phyloP scores from a whole-genome alignment of 176 grass and related monocot genomes.

The Oryza coarctata region DNA sequence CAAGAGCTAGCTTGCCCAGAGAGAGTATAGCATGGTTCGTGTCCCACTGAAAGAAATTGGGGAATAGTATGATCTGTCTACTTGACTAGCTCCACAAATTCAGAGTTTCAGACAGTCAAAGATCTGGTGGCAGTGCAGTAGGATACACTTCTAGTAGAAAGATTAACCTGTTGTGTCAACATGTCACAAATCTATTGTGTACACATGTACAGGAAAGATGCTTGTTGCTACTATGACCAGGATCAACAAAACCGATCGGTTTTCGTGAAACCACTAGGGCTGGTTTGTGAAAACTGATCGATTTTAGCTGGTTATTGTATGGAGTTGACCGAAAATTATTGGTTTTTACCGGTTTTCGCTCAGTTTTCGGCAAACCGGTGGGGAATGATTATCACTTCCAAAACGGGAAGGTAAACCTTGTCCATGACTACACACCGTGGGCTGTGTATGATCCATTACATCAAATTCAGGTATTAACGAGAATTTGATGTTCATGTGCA shows the following conservation, averaged over 20 bases:
- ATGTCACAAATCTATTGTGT: not conserved
- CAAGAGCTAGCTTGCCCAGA: not conserved
- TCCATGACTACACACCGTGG: not conserved
- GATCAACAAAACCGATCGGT: no score
- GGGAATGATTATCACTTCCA: no score
- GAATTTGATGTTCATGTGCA: not conserved
- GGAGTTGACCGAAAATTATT: no score
- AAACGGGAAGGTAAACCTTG: no score
- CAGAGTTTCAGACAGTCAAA: conserved; percentile 1
- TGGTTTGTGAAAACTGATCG: no score
- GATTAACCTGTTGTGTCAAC: not conserved
- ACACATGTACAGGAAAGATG: not conserved
- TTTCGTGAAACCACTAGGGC: no score
- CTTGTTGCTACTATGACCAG: no score
- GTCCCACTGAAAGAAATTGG: conserved; percentile 32
- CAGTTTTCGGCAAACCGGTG: no score
- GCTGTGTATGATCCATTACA: not conserved
- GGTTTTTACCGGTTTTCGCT: no score
- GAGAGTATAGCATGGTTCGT: conserved; percentile 36
- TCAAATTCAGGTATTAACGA: not conserved
- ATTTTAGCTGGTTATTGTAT: no score
- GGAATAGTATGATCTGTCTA: conserved; percentile 7
- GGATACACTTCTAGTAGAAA: not conserved
- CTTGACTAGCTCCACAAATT: conserved; percentile 27
- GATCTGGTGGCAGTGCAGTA: not conserved